Percentiles rank a stretch among this genome's conserved stretches.
Evolutionary conservation across 148 eudicot genomes (phyloP).

Genomic region (Chenopodium album): DNA sequence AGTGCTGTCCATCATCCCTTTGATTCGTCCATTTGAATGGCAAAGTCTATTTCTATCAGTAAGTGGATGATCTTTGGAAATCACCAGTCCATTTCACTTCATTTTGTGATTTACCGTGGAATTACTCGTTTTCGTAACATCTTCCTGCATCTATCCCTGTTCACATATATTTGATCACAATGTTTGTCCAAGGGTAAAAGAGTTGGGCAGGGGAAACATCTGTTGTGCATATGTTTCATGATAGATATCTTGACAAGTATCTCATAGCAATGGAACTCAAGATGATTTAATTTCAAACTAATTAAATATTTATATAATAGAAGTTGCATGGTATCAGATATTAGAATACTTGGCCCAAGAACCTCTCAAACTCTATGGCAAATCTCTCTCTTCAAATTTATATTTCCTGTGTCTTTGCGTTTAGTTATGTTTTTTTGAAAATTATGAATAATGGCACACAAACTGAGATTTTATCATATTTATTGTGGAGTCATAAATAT

Average conservation of each 20-base stretch:
- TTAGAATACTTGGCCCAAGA: neutral
- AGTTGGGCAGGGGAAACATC: neutral
- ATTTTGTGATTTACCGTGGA: neutral
- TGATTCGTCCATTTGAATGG: slow-evolving; percentile 97
- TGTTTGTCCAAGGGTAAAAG: neutral
- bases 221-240: neutral
- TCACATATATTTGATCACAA: neutral
- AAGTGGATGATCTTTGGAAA: slow-evolving; percentile 32
- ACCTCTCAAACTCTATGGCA: neutral
- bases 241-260: neutral
- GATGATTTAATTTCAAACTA: neutral
- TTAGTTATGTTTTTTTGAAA: too few relatives aligned
- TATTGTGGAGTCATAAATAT: too few relatives aligned
- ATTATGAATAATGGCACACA: too few relatives aligned
- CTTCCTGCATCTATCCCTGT: neutral
- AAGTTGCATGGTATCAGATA: neutral
- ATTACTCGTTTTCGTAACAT: neutral
- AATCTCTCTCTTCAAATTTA: neutral
- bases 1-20: slow-evolving; percentile 70
- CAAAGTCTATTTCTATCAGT: slow-evolving; percentile 93
- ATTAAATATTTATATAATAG: too few relatives aligned
- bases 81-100: neutral
- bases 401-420: neutral
- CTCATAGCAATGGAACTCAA: neutral
- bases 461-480: too few relatives aligned